Base-by-base conservation (phyloP, 306 rosid species). In the Myrica gale region DNA sequence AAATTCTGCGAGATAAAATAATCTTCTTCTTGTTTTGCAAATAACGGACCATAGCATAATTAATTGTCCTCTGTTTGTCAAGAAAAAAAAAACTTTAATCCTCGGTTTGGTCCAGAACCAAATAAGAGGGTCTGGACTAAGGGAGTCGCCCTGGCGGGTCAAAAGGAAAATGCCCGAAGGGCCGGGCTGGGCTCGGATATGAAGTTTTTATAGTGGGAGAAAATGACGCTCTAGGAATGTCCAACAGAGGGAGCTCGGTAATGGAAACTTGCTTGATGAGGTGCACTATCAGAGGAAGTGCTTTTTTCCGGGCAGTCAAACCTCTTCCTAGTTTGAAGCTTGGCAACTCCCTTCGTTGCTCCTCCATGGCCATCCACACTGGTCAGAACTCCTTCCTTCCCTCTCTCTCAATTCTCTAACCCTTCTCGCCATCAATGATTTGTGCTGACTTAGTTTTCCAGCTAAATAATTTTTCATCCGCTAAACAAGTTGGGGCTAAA, bases 241-340 rank as follows among this genome's bases (percentile, higher is more conserved):
- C 43, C 43, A 23, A 45, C 56, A 6, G 55, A 20, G 19, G n/a
- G 43, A 73, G 43, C 43, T 10, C 7, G 52, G 76, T 0, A 55
- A 89, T 89, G 98, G 90, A 85, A 32, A 78, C 74, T 32, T 43
- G 77, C 23, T 6, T 86, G 71, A 73, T 73, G 84, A 88, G 85
- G 81, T 90, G 89, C 83, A 81, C 89, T 56, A 77, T 48, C 19
- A 37, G 81, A 74, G 42, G 81, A 72, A 82, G 83, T 60, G 62
- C 84, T 53, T 67, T 85, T 44, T 71, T 87, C 78, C 81, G 80
- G 84, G 74, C 82, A 73, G 78, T 89, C 60, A 84, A 76, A 77
- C 76, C 87, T 16, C 78, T 86, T 16, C 80, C 37, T 47, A 79
- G 62, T 71, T 11, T 74, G 0, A 78, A 60, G 3, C 63, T 67